These are phyloP conservation scores for Rubia balearica DNA, from an alignment of 305 asterid species.

Conservation along the genomic window DNA sequence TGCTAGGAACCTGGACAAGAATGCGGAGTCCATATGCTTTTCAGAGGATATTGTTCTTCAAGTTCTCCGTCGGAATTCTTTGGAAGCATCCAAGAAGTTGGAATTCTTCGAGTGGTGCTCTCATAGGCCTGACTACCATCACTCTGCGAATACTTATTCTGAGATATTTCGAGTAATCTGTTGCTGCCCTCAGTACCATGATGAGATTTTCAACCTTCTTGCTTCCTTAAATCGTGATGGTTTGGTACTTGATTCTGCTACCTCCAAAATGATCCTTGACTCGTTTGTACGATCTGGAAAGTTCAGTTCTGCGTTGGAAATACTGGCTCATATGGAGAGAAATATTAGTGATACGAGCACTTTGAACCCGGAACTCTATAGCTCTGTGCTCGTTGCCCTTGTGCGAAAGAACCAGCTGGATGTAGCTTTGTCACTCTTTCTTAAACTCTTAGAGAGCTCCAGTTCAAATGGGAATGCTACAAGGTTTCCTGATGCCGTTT, in stretches of 20 bases:
- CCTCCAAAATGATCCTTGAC: slow-evolving; percentile 64
- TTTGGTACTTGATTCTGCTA: slow-evolving; percentile 46
- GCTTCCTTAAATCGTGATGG: slow-evolving; percentile 49
- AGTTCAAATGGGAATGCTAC: slow-evolving; percentile 20
- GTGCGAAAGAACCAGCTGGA: slow-evolving; percentile 57
- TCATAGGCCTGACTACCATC: slow-evolving; percentile 51
- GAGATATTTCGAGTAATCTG: slow-evolving; percentile 58
- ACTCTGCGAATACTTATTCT: slow-evolving; percentile 51
- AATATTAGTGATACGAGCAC: slow-evolving; percentile 32
- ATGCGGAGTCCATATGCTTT: slow-evolving; percentile 35
- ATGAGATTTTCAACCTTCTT: slow-evolving; percentile 47
- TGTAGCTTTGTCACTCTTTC: slow-evolving; percentile 58
- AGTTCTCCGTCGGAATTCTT: slow-evolving; percentile 49
- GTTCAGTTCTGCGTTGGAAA: slow-evolving; percentile 58
- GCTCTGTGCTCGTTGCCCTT: slow-evolving; percentile 71
- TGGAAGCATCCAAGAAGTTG: slow-evolving; percentile 46
- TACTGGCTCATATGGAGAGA: slow-evolving; percentile 54
- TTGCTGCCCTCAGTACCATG: slow-evolving; percentile 31
- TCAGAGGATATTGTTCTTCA: slow-evolving; percentile 58
- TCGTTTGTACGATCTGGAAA: slow-evolving; percentile 56
- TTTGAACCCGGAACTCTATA: slow-evolving; percentile 47
- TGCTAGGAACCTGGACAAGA: slow-evolving; percentile 38
- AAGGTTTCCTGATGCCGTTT: slow-evolving; percentile 49
- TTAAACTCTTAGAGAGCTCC: slow-evolving; percentile 51
- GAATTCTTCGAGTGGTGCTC: slow-evolving; percentile 76